Evolutionary conservation across 2,329 filamentous ascomycete species (phyloP).

Genomic region (Bipolaris sorokiniana): DNA sequence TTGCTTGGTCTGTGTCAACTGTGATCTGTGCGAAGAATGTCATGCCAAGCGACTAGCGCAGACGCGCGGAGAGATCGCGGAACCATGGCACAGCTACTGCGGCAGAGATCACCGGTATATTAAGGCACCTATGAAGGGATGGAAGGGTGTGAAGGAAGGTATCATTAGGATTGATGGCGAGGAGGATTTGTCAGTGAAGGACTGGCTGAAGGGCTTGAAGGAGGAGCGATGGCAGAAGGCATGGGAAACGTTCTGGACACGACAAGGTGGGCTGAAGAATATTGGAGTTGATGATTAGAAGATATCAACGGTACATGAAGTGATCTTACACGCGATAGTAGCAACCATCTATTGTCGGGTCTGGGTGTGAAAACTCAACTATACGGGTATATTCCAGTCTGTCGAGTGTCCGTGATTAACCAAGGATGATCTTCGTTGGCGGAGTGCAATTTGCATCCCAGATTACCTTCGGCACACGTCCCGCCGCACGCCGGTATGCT

Average conservation of each 20-base stretch:
- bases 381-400: neutral
- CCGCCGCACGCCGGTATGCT: neutral
- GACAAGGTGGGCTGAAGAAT: slow-evolving; percentile 20
- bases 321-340: no score
- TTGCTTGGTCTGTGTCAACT: neutral
- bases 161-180: neutral
- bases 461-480: neutral
- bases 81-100: neutral
- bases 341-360: neutral
- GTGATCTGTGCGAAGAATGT: slow-evolving; percentile 3
- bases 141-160: slow-evolving; percentile 2
- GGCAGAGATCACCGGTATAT: neutral
- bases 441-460: neutral
- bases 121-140: neutral
- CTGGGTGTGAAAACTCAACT: neutral
- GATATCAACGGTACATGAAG: neutral
- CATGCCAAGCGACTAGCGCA: neutral
- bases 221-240: slow-evolving; percentile 27
- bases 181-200: slow-evolving; percentile 17
- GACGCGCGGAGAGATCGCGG: neutral
- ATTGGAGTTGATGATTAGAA: slow-evolving; percentile 1
- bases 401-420: neutral
- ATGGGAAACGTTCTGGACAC: slow-evolving; percentile 28
- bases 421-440: neutral
- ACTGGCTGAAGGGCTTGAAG: slow-evolving; percentile 25